Evolutionary conservation across 805 yeast genomes (phyloP), one percentile per base, ranked within the genome.

Genomic region (Brettanomyces custersianus): DNA sequence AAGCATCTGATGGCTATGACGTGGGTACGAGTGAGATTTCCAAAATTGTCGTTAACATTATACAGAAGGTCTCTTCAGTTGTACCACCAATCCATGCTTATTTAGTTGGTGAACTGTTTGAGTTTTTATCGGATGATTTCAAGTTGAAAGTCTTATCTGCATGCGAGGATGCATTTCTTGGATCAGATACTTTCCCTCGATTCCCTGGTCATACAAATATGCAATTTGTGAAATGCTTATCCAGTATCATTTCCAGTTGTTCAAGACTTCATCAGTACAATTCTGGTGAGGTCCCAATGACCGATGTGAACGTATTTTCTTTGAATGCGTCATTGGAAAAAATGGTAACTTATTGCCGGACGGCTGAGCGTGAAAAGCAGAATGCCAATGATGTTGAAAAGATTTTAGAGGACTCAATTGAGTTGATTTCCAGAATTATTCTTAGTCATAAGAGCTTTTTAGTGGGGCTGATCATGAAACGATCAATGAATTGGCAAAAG

Each of bases 381-480:
- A 35, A 16, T 4, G 19, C 40, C 40, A 32, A 37, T 23, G 23
- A 35, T 30, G 27, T 47, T 36, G 12, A 10, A 2, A 20, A 17
- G 17, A 28, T 37, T 20, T 33, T 55, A 22, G 55, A 54, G 31
- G 36, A 37, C 42, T 43, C 74, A 0, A 61, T 76, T 5, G 64
- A 72, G 6, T 59, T 74, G 20, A 63, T 72, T 40, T 58, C 77
- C 39, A 62, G 76, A 38, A 70, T 77, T 12, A 55, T 77, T n/a
- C 64, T 75, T 32, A 70, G 77, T 33, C 83, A 77, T 50, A 73
- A 72, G 46, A 51, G 57, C 3, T 63, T 70, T 15, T 54, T 78
- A 26, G 70, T 70, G 13, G 59, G 64, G 5, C 50, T 69, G n/a
- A 60, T 74, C 2, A 40, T 61, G 34, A 66, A 63, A 33, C 53